Evolutionary conservation across 164 flowering plant genomes (phyloP), one percentile per base, ranked within the genome.

Genomic region (Cinnamomum micranthum): DNA sequence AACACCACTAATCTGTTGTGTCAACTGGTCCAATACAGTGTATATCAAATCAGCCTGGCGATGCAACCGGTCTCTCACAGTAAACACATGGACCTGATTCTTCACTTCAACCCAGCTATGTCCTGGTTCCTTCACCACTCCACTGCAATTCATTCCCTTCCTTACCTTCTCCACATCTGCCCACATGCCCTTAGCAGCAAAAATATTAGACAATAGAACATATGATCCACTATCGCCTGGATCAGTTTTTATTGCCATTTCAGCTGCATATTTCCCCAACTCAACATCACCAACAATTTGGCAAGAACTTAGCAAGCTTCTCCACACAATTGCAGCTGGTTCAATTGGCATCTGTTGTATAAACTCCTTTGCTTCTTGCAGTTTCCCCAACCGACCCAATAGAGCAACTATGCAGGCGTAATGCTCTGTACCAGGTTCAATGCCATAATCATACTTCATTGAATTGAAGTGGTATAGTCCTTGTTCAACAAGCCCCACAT

Each of bases 361-460:
- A 59, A 91, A 87, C 50, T 83, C 83, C 77, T 80, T 87, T 33
- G 92, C 92, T 71, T 88, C 86, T 47, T 24, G 64, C 71, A 90
- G 76, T 77, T 80, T 90, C 55, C 90, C 90, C 65, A 89, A 88
- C 72, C 88, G 81, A 19, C 92, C 90, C 73, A 90, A 80, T 35
- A 91, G 96, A 70, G 89, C 80, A 76, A 90, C 93, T 68, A 90
- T 74, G 69, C 87, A 85, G 59, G 87, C 89, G 79, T 88, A 88
- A 76, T 90, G 96, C 68, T 90, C 96, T 23, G 77, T 85, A 27
- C 92, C 92, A 20, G 90, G 89, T 77, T 90, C 82, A 74, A 90
- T 80, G 22, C 82, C 87, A 72, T 75, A 82, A 23, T 59, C 67
- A 12, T 72, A 27, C 81, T 72, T 66, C 85, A 91, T 91, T 28